phyloP scores from a whole-genome alignment of 2,329 filamentous ascomycete species.

The Venturia effusa region DNA sequence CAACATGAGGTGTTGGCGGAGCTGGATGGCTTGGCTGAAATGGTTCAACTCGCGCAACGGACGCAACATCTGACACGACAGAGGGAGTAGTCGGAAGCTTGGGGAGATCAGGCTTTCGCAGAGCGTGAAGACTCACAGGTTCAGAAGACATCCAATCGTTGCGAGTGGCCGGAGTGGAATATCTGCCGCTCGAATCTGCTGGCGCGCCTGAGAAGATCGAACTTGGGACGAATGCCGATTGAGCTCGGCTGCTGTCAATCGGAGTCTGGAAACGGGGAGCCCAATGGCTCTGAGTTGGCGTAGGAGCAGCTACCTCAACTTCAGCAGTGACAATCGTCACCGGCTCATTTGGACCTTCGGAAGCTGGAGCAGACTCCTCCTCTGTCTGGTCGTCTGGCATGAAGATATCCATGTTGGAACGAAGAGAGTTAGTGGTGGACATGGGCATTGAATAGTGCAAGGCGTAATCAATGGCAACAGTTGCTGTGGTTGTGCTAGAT shows the following conservation, averaged over 20 bases:
- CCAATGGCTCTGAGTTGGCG: constrained; percentile 5
- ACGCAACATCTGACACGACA: background rate
- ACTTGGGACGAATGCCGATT: constrained; percentile 8
- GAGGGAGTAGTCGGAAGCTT: background rate
- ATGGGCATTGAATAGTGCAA: constrained; percentile 19
- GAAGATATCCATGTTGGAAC: constrained; percentile 19
- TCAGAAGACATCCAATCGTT: background rate
- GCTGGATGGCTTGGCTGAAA: background rate
- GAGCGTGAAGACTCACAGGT: background rate
- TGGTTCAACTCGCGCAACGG: too few species aligned
- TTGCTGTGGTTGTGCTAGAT: constrained; percentile 14
- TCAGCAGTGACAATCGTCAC: constrained; percentile 11
- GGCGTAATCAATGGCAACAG: constrained; percentile 22
- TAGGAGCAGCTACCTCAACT: constrained; percentile 10
- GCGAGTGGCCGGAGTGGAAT: constrained; percentile 7
- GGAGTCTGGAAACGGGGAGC: constrained; percentile 5
- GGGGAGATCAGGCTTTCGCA: background rate
- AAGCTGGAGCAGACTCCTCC: background rate
- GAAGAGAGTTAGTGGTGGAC: constrained; percentile 9
- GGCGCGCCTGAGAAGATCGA: constrained; percentile 5
- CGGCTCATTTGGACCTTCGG: constrained; percentile 6
- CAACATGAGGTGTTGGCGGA: background rate
- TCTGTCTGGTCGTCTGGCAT: constrained; percentile 7
- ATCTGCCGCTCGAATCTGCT: background rate
- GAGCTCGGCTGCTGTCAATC: background rate